Conservation (phyloP, 139 green algal species). For the Yamagishiella unicocca region DNA sequence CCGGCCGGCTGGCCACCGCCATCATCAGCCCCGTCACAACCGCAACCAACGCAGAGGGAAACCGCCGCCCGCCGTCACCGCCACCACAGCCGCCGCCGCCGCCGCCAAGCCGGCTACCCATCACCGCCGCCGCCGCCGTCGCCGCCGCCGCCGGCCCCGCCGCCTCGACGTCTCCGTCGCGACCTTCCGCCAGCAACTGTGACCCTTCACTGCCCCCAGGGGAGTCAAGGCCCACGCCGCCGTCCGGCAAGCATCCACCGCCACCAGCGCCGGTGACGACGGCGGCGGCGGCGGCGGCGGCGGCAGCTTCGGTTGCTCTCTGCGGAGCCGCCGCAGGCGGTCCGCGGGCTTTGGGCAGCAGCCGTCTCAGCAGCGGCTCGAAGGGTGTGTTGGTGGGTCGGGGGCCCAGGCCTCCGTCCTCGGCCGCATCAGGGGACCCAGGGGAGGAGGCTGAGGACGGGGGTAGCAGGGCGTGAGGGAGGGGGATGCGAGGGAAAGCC, state of each 20-base stretch:
- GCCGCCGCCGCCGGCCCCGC: background rate
- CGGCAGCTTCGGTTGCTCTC: no score
- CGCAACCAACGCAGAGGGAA: conserved; percentile 78
- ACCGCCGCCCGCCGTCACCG: background rate
- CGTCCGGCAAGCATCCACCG: background rate
- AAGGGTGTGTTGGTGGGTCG: conserved; percentile 1
- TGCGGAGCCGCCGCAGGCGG: no score
- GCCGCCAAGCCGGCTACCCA: background rate
- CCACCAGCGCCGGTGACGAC: background rate
- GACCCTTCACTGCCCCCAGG: no score
- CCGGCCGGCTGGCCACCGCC: conserved; percentile 47
- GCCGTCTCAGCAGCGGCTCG: background rate
- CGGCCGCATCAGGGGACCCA: background rate
- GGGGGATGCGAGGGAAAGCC: no score
- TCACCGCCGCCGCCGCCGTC: background rate
- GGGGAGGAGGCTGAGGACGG: background rate
- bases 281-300: no score
- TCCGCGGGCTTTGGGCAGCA: no score
- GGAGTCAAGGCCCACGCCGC: no score
- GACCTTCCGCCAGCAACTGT: background rate
- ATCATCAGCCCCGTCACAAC: conserved; percentile 77
- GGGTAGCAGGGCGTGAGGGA: no score
- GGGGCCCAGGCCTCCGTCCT: conserved; percentile 1
- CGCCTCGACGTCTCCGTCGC: background rate
- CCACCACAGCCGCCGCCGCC: conserved; percentile 10